These are phyloP conservation scores for Fusarium acutatum DNA, from an alignment of 2,329 filamentous ascomycete species.

Conservation along the genomic window DNA sequence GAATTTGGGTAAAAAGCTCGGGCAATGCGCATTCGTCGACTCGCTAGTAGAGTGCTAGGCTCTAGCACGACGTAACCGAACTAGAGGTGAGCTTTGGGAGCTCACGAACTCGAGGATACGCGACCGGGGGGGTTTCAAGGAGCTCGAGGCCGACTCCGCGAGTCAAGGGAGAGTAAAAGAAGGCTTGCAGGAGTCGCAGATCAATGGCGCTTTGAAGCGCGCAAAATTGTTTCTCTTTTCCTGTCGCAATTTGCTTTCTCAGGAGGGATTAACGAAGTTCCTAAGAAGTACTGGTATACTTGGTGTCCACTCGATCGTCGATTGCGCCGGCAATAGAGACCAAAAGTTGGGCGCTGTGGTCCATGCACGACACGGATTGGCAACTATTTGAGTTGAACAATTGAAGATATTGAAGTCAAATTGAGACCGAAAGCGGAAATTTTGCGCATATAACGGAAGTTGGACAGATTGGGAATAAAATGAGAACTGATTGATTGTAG, in stretches of 20 bases:
- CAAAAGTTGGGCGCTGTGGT: conserved; percentile 10
- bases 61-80: conserved; percentile 9
- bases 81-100: conserved; percentile 17
- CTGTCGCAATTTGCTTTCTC: not conserved
- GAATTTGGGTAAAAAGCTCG: not conserved
- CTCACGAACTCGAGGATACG: conserved; percentile 13
- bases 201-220: conserved; percentile 5
- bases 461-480: not conserved
- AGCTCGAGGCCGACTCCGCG: conserved; percentile 13
- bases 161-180: conserved; percentile 1
- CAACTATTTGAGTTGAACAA: conserved; percentile 7
- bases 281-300: not conserved
- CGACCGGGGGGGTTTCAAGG: conserved; percentile 7
- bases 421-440: not conserved
- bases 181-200: not conserved
- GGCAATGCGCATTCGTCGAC: not conserved
- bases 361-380: conserved; percentile 22
- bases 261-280: not conserved
- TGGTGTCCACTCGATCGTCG: conserved; percentile 17
- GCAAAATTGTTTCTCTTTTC: not conserved
- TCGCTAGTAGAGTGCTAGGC: conserved; percentile 7
- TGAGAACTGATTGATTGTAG: not conserved
- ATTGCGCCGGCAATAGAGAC: conserved; percentile 9
- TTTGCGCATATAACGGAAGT: not conserved
- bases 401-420: conserved; percentile 5